A percentile compares a stretch with the other conserved stretches of the same genome.
Conservation (phyloP, 257 asterid species). For the Nicotiana attenuata region DNA sequence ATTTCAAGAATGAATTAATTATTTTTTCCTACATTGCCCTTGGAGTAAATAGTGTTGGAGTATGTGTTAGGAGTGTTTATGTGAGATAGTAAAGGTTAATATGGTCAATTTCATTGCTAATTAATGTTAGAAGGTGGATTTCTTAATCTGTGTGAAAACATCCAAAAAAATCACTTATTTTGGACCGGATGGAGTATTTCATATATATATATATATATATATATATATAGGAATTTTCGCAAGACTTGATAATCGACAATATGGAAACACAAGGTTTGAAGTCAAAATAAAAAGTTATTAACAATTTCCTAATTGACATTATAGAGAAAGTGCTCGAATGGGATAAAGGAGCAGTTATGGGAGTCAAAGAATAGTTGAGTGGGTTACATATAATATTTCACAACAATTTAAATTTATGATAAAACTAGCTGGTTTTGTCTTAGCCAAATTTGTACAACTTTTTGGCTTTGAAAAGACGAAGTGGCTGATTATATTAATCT, state of each 20-base stretch:
- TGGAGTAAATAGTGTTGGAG: too few species aligned
- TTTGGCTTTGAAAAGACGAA: background rate
- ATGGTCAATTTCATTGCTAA: too few species aligned
- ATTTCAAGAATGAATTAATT: too few species aligned
- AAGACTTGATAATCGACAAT: background rate
- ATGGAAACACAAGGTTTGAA: background rate
- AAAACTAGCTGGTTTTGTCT: background rate
- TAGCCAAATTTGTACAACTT: background rate
- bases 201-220: too few species aligned
- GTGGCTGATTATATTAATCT: background rate
- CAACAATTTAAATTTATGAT: background rate
- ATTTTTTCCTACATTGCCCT: too few species aligned
- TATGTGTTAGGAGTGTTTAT: too few species aligned
- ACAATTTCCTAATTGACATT: background rate
- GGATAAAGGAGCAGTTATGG: background rate
- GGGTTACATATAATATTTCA: background rate
- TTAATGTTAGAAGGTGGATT: too few species aligned
- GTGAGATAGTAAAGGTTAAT: too few species aligned
- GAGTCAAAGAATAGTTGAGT: background rate
- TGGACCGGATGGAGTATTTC: too few species aligned
- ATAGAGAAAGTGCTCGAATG: background rate
- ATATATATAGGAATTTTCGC: background rate
- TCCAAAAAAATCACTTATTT: too few species aligned
- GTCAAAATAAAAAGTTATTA: slow-evolving; percentile 2
- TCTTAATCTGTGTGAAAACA: too few species aligned